These are phyloP conservation scores for Trichoderma sp. DNA, from an alignment of 2,329 filamentous ascomycete species.

Conservation along the genomic window DNA sequence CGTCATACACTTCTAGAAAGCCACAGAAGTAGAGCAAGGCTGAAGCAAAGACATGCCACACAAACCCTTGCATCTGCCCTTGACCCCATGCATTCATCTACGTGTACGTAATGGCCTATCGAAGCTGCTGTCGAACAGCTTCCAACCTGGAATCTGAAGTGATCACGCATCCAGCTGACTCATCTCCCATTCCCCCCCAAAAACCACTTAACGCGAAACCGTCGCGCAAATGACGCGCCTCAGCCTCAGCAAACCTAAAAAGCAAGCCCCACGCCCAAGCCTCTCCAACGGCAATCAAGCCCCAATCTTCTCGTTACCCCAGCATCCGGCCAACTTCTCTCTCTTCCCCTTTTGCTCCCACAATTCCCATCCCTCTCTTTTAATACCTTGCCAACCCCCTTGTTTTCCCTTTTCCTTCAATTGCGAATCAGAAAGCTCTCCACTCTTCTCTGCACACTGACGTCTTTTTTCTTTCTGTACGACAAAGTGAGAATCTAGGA, in stretches of 20 bases:
- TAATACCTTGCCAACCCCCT: background rate
- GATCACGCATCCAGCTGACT: background rate
- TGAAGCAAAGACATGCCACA: too few relatives aligned
- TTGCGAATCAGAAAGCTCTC: constrained; percentile 11
- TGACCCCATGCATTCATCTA: too few relatives aligned
- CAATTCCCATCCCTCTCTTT: background rate
- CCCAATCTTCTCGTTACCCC: constrained; percentile 26
- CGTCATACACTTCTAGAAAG: too few relatives aligned
- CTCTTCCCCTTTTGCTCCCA: background rate
- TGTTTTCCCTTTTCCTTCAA: background rate
- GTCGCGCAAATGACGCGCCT: constrained; percentile 35
- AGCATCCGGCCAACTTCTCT: constrained; percentile 21
- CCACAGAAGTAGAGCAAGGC: too few relatives aligned
- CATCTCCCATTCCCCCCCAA: background rate
- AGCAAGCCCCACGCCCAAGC: constrained; percentile 18
- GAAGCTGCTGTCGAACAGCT: too few relatives aligned
- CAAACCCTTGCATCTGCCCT: too few relatives aligned
- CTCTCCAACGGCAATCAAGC: background rate
- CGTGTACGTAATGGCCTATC: too few relatives aligned
- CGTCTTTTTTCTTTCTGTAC: background rate
- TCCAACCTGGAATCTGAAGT: background rate
- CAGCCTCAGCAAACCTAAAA: constrained; percentile 15
- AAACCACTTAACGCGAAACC: constrained; percentile 39
- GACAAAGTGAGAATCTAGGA: background rate
- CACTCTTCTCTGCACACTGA: constrained; percentile 13